These are phyloP conservation scores for Chaetomium cochliodes DNA, from an alignment of 495 filamentous ascomycete genomes.

Conservation along the genomic window DNA sequence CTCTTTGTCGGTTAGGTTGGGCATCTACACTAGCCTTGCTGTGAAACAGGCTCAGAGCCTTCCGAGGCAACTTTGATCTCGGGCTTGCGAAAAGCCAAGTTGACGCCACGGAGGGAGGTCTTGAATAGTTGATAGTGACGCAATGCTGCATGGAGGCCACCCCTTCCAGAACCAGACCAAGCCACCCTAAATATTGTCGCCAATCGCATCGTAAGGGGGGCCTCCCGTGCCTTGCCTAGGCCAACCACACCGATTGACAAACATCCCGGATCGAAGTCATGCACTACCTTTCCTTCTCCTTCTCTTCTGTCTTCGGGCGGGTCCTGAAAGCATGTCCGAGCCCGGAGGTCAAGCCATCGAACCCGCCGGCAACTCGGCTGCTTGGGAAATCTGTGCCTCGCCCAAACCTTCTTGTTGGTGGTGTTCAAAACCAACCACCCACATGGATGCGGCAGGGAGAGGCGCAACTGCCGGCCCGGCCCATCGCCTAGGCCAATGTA, in stretches of 20 bases:
- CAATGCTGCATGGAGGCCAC: conserved; percentile 3
- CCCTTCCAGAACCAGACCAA: conserved; percentile 3
- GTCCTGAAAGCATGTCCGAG: neutral
- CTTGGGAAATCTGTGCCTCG: neutral
- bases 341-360: neutral
- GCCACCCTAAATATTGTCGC: neutral
- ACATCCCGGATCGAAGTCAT: neutral
- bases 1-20: neutral
- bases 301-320: neutral
- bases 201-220: neutral
- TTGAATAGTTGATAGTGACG: conserved; percentile 3
- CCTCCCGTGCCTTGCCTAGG: neutral
- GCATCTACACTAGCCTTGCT: neutral
- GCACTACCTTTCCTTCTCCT: neutral
- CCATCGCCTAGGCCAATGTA: neutral
- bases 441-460: conserved; percentile 2
- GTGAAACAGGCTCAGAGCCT: neutral
- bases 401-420: neutral
- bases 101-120: neutral
- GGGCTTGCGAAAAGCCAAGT: neutral
- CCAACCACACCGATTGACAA: neutral
- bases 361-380: neutral
- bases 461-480: conserved; percentile 2
- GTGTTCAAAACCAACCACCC: neutral
- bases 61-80: neutral